phyloP scores from a whole-genome alignment of 495 filamentous ascomycete genomes.

The Xylaria telfairii region DNA sequence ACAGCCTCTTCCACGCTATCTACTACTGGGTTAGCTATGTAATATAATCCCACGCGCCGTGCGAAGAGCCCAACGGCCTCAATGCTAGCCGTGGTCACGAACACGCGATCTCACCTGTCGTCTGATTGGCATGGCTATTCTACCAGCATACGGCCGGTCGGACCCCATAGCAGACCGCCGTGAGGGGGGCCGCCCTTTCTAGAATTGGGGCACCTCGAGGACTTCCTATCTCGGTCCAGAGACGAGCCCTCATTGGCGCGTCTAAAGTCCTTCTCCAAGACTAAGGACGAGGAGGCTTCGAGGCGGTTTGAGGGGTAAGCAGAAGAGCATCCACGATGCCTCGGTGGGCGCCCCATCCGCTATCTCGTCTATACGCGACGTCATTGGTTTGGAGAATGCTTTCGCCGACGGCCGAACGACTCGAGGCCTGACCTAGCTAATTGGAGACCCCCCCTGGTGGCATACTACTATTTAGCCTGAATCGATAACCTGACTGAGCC shows the following conservation, averaged over 20 bases:
- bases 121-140: conserved; percentile 26
- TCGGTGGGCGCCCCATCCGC: background rate
- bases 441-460: background rate
- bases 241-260: conserved; percentile 17
- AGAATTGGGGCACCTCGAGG: conserved; percentile 8
- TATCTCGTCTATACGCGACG: background rate
- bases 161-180: background rate
- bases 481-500: conserved; percentile 16
- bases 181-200: background rate
- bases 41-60: conserved; percentile 8
- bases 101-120: background rate
- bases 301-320: conserved; percentile 17
- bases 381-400: conserved; percentile 22
- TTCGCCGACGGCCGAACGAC: conserved; percentile 14
- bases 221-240: conserved; percentile 20
- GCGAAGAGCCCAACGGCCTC: background rate
- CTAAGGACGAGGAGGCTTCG: background rate
- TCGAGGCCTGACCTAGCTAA: background rate
- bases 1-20: conserved; percentile 6
- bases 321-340: background rate
- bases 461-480: conserved; percentile 23
- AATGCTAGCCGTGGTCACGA: background rate
- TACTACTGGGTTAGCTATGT: background rate
- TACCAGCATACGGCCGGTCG: background rate
- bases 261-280: conserved; percentile 12